A percentile compares a stretch with the other conserved stretches of the same genome.
Conservation (phyloP, 1,284 basidiomycete genomes). For the Sporisorium reilianum region DNA sequence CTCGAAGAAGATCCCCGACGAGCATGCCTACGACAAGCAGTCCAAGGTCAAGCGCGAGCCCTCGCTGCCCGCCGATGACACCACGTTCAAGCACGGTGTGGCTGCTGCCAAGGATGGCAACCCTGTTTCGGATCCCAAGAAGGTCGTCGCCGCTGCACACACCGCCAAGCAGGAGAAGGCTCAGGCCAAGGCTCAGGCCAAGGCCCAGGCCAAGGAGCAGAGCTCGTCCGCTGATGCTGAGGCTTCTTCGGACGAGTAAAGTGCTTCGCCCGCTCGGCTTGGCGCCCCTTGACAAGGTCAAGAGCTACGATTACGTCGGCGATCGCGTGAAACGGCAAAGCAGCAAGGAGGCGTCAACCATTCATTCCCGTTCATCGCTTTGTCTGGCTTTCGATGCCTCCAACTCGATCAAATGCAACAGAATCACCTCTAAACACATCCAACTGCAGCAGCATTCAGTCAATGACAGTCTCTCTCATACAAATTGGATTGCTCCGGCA, state of each 20-base stretch:
- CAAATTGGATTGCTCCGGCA: neutral
- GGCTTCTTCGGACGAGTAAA: slow-evolving; percentile 22
- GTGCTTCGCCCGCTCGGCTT: too few species aligned
- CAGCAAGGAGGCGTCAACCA: too few species aligned
- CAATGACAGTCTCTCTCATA: neutral
- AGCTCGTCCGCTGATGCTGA: slow-evolving; percentile 6
- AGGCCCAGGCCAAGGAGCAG: too few species aligned
- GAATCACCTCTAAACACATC: neutral
- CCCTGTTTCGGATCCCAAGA: slow-evolving; percentile 47
- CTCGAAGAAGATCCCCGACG: slow-evolving; percentile 35
- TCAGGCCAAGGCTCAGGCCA: slow-evolving; percentile 22
- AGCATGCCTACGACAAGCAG: slow-evolving; percentile 48
- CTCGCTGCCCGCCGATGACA: slow-evolving; percentile 35
- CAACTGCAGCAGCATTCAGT: slow-evolving; percentile 17
- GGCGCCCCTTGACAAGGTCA: neutral
- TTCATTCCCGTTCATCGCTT: too few species aligned
- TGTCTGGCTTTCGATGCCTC: neutral
- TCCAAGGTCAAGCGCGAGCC: slow-evolving; percentile 39
- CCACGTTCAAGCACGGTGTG: slow-evolving; percentile 52
- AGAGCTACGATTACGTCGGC: neutral
- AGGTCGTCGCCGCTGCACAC: slow-evolving; percentile 43
- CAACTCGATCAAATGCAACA: slow-evolving; percentile 1
- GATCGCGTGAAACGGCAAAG: neutral
- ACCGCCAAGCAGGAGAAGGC: slow-evolving; percentile 47
- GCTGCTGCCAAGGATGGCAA: slow-evolving; percentile 54